Evolutionary conservation across 129 eudicot species (phyloP).

Genomic region (Kitagawia praeruptora): DNA sequence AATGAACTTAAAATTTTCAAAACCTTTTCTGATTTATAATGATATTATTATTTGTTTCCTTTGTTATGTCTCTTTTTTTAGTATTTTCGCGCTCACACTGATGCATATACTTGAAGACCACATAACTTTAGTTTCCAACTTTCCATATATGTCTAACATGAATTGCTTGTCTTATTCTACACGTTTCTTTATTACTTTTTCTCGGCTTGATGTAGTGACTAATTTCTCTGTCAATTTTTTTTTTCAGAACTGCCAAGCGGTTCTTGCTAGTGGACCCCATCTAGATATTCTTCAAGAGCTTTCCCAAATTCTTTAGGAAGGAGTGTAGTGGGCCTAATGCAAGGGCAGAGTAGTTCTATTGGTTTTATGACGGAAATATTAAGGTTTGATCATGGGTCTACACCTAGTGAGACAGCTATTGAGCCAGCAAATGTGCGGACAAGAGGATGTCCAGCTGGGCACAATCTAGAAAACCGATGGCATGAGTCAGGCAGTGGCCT

Average conservation of each 20-base stretch:
- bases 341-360: slow-evolving; percentile 67
- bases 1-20: not conserved
- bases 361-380: slow-evolving; percentile 55
- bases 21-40: not conserved
- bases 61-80: not conserved
- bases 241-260: not conserved
- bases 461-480: slow-evolving; percentile 29
- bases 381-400: slow-evolving; percentile 54
- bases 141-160: not conserved
- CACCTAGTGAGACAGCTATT: slow-evolving; percentile 42
- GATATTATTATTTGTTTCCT: not conserved
- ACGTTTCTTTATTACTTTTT: not conserved
- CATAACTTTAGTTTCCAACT: not conserved
- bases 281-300: not conserved
- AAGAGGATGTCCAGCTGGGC: slow-evolving; percentile 14
- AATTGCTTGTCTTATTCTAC: not conserved
- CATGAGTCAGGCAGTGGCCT: slow-evolving; percentile 34
- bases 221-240: not conserved
- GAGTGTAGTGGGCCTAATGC: slow-evolving; percentile 43
- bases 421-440: slow-evolving; percentile 35
- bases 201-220: not conserved
- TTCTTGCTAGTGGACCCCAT: not conserved
- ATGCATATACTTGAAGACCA: not conserved
- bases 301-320: slow-evolving; percentile 22
- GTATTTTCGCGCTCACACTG: not conserved